Percentiles rank a stretch among this genome's conserved stretches.
Evolutionary conservation across 495 filamentous ascomycete species (phyloP).

Genomic region (Tuber magnatum): DNA sequence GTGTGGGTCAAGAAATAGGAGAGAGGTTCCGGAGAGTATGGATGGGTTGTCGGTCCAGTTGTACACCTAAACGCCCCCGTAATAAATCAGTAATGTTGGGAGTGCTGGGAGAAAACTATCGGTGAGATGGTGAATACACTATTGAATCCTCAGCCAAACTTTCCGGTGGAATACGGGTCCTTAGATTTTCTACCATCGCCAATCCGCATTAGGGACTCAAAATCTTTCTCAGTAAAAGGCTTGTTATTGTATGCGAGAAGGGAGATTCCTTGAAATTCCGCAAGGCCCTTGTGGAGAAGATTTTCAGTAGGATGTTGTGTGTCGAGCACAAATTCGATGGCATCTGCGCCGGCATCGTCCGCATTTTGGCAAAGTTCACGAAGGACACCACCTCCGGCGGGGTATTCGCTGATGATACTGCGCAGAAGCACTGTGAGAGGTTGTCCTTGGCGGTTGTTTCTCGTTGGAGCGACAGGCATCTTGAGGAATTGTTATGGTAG

Average conservation of each 20-base stretch:
- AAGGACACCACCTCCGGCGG: constrained; percentile 42
- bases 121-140: constrained; percentile 11
- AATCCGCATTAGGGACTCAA: constrained; percentile 42
- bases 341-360: constrained; percentile 42
- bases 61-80: constrained; percentile 39
- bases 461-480: constrained; percentile 25
- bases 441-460: constrained; percentile 37
- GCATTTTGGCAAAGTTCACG: constrained; percentile 43
- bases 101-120: not conserved
- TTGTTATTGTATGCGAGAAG: constrained; percentile 44
- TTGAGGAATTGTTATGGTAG: not conserved
- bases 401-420: constrained; percentile 44
- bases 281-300: constrained; percentile 40
- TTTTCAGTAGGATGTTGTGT: constrained; percentile 30
- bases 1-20: constrained; percentile 47
- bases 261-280: constrained; percentile 44
- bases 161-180: constrained; percentile 44
- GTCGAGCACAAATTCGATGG: constrained; percentile 42
- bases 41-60: constrained; percentile 47
- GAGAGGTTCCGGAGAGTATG: constrained; percentile 42
- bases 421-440: constrained; percentile 37
- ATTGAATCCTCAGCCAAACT: constrained; percentile 45
- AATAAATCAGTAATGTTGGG: not conserved
- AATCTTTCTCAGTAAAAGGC: constrained; percentile 42
- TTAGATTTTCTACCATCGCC: constrained; percentile 43